Evolutionary conservation across 495 filamentous ascomycete genomes (phyloP).

Genomic region (Neurospora sp.): DNA sequence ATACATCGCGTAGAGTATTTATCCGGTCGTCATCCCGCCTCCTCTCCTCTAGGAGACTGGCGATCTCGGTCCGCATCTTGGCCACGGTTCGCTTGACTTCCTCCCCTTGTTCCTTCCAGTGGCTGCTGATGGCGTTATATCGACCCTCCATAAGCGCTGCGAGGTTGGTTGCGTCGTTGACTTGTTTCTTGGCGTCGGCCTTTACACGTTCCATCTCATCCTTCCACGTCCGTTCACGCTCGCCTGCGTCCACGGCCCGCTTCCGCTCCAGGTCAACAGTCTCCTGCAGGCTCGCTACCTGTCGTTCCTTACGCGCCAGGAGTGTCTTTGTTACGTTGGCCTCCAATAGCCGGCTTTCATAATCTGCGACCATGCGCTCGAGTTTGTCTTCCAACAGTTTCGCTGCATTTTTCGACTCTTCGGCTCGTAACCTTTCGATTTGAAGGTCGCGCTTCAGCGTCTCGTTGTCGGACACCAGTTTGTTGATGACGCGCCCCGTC

Average conservation of each 20-base stretch:
- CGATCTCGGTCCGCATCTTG: conserved; percentile 45
- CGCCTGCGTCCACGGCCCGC: conserved; percentile 44
- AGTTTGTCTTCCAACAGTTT: conserved; percentile 66
- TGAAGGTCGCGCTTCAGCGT: conserved; percentile 69
- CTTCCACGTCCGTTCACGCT: conserved; percentile 52
- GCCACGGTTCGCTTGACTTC: conserved; percentile 42
- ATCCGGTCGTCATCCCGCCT: conserved; percentile 49
- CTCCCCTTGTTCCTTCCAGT: conserved; percentile 57
- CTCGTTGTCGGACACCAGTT: conserved; percentile 81
- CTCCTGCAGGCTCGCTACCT: conserved; percentile 61
- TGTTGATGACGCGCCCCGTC: conserved; percentile 87
- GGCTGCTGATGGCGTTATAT: conserved; percentile 60
- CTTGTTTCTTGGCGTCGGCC: conserved; percentile 48
- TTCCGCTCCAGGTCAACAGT: conserved; percentile 57
- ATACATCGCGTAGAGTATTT: conserved; percentile 46
- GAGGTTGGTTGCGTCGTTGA: conserved; percentile 51
- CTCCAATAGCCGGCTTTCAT: conserved; percentile 60
- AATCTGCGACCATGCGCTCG: conserved; percentile 53
- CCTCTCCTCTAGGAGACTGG: conserved; percentile 36
- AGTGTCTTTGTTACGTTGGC: conserved; percentile 58
- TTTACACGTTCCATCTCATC: conserved; percentile 53
- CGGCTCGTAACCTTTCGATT: conserved; percentile 58
- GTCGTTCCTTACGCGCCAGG: conserved; percentile 66
- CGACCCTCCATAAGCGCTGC: conserved; percentile 46
- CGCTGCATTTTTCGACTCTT: conserved; percentile 62